Percentiles rank a stretch among this genome's conserved stretches.
Evolutionary conservation across 495 filamentous ascomycete species (phyloP).

Genomic region (Aspergillus diversus): DNA sequence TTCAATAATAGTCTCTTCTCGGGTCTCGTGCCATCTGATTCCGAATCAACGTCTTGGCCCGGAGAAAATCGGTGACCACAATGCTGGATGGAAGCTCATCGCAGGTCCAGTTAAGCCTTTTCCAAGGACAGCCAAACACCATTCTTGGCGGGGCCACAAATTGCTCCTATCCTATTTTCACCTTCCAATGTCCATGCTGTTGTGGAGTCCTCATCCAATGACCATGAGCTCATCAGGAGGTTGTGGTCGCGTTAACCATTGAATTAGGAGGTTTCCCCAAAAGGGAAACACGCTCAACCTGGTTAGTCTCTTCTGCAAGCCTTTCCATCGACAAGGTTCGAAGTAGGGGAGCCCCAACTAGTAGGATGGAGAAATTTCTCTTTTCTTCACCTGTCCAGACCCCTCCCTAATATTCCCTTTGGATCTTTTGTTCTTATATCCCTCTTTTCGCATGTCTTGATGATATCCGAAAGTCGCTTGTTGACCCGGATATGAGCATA

Average conservation of each 20-base stretch:
- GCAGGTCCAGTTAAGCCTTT: too few species aligned
- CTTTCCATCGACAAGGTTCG: background rate
- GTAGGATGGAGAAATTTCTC: background rate
- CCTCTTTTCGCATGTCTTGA: background rate
- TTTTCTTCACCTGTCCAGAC: background rate
- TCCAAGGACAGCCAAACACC: too few species aligned
- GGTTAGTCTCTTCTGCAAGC: too few species aligned
- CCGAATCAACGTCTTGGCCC: background rate
- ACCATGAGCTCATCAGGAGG: background rate
- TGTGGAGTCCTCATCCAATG: too few species aligned
- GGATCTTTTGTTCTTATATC: background rate
- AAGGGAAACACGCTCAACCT: too few species aligned
- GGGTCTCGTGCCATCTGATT: background rate
- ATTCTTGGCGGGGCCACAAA: too few species aligned
- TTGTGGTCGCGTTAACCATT: background rate
- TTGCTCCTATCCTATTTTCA: too few species aligned
- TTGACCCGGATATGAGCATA: background rate
- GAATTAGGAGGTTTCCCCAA: background rate
- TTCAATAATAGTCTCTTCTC: background rate
- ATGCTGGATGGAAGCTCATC: too few species aligned
- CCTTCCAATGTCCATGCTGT: too few species aligned
- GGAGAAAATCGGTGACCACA: background rate
- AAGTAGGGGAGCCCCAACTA: background rate
- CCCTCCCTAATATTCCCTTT: background rate
- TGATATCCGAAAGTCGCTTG: background rate